Percentiles rank a stretch among this genome's conserved stretches.
phyloP scores from a whole-genome alignment of 2,329 filamentous ascomycete genomes.

The Aspergillus sclerotialis region DNA sequence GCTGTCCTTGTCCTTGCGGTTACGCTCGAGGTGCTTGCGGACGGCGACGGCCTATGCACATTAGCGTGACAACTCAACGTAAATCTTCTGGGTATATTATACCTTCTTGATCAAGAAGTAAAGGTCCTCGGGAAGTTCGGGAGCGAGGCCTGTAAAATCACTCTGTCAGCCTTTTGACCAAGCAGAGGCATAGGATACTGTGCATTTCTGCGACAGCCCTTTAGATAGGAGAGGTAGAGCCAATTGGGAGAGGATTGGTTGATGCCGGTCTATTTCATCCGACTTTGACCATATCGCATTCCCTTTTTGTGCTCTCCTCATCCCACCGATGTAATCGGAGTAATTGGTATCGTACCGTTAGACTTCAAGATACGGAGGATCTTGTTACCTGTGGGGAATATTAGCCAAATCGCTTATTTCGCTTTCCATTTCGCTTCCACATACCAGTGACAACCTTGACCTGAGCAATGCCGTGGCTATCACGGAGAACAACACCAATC shows the following conservation, averaged over 20 bases:
- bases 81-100: too few species aligned
- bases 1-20: slow-evolving; percentile 99
- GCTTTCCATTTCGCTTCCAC: slow-evolving; percentile 22
- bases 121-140: slow-evolving; percentile 97
- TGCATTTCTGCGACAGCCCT: slow-evolving; percentile 21
- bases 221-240: slow-evolving; percentile 7
- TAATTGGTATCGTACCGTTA: slow-evolving; percentile 62
- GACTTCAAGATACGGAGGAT: slow-evolving; percentile 99
- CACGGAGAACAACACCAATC: slow-evolving; percentile 97
- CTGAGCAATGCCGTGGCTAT: slow-evolving; percentile 96
- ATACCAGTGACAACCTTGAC: slow-evolving; percentile 95
- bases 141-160: slow-evolving; percentile 91
- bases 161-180: slow-evolving; percentile 86
- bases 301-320: slow-evolving; percentile 17
- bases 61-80: neutral
- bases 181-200: slow-evolving; percentile 64
- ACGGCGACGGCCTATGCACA: slow-evolving; percentile 74
- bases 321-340: slow-evolving; percentile 14
- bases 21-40: slow-evolving; percentile 99
- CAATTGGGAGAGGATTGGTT: slow-evolving; percentile 3
- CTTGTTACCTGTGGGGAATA: slow-evolving; percentile 74
- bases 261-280: slow-evolving; percentile 1
- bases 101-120: slow-evolving; percentile 99
- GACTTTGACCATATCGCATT: slow-evolving; percentile 2
- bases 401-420: slow-evolving; percentile 27